Base-by-base conservation (phyloP, 1,284 basidiomycete genomes). In the Rugosomyces carneus region DNA sequence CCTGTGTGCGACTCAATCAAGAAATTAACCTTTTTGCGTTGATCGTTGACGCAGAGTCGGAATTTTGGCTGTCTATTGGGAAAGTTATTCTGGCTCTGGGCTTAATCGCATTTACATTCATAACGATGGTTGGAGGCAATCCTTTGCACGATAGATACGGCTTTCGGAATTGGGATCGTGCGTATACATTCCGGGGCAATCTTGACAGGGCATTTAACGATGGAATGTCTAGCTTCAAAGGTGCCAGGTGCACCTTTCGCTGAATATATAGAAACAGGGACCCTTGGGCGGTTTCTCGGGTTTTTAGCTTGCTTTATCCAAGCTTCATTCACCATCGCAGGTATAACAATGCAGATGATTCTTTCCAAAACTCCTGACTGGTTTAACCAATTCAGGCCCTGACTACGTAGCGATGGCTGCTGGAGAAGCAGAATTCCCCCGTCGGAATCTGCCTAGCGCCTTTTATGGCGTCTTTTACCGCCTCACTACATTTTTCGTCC, bases 51-150 rank as follows among this genome's bases (percentile, higher is more conserved):
- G n/a, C 31, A 74, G 81, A 85, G 57, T 69, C 79, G 23, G 81
- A 83, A 57, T 80, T 79, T 56, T 75, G 74, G 71, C 62, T 76
- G 8, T 63, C 71, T 8, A 51, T 69, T 31, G 71, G 71, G 15
- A 84, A 84, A 57, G 75, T 80, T 27, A 56, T 77, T 36, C 68
- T 81, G 1, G 69, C 80, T 13, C 64, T 75, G 47, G 80, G 81
- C 19, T 63, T 85, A 7, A 76, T 84, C 54, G 57, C 73, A 16
- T 75, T 84, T 53, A 79, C 78, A 2, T 73, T 78, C 40, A 55
- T 77, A 24, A 76, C 80, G 45, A 81, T 85, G 70, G 75, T 84
- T 20, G 82, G 84, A 40, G 83, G 79, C 50, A 82, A 79, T 39
- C 81, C 83, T 1, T 64, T 72, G n/a, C 72, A 74, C 42, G 80